These are phyloP conservation scores for Apiospora phragmitis DNA, from an alignment of 2,329 filamentous ascomycete species.

Conservation along the genomic window DNA sequence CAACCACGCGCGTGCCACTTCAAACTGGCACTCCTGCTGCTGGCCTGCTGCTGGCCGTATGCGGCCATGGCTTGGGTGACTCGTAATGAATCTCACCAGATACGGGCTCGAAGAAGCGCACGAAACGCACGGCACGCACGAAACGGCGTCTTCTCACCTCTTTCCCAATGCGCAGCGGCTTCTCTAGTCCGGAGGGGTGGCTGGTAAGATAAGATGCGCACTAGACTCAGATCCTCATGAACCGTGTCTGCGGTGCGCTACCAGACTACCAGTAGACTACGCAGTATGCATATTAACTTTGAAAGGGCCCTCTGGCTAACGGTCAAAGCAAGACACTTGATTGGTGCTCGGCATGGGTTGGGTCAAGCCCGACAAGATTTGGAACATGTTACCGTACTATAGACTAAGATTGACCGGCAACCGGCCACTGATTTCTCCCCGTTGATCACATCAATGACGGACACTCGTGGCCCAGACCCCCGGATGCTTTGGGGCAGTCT, in stretches of 20 bases:
- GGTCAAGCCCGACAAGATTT: constrained; percentile 5
- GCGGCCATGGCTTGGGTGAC: not conserved
- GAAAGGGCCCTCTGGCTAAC: not conserved
- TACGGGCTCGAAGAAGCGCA: not conserved
- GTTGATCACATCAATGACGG: not conserved
- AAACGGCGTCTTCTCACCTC: not conserved
- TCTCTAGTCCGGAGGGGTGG: not conserved
- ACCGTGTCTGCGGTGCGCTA: not conserved
- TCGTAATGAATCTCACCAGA: not conserved
- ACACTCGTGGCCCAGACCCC: not conserved
- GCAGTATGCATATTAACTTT: constrained; percentile 1
- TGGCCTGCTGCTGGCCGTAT: not conserved
- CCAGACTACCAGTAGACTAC: not conserved
- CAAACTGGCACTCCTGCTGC: not conserved
- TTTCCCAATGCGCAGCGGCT: not conserved
- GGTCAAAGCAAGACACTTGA: not conserved
- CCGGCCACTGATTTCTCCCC: not conserved
- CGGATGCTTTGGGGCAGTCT: not conserved
- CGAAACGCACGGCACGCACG: not conserved
- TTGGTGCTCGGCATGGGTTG: constrained; percentile 1
- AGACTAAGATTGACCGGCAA: not conserved
- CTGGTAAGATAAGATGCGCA: not conserved
- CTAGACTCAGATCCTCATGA: not conserved
- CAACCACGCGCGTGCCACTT: not conserved
- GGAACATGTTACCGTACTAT: constrained; percentile 5